Base-by-base conservation (phyloP, 163 green algal species). In the Chloromonas sp. region DNA sequence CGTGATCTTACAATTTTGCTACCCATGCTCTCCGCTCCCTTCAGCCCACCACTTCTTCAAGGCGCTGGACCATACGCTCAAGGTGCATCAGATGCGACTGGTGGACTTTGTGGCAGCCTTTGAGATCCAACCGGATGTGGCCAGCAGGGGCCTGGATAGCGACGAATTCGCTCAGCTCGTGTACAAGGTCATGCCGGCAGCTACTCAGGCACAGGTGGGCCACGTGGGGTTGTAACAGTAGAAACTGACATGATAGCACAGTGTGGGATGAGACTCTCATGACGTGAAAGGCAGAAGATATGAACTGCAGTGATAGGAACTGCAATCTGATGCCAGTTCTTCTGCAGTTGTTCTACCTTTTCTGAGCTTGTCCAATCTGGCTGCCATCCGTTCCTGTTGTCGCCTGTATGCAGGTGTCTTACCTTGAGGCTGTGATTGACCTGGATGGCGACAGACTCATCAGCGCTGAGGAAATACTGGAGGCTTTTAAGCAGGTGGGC, bases 401-500 rank as follows among this genome's bases (percentile, higher is more conserved):
- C 36, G 36, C 36, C 36, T 36, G 36, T 36, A 11, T 74, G 66
- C 79, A 83, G 79, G 58, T 83, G 11, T 59, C 79, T 2, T 71
- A 83, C 60, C 79, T 83, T 8, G 60, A 83, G 79, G 83, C 83
- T 58, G 58, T 81, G 8, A 66, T 86, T 71, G 86, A 89, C 83
- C 70, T 89, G 83, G 86, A 89, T 66, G 86, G 86, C 58, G 86
- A 89, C 86, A 70, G 79, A 3, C 71, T 81, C 36, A 78, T 89
- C 57, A 83, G 78, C 0, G 61, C 58, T 0, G 71, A 60, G 8
- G 86, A 89, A 80, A 78, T 89, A 60, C n/a, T 89, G 79, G 83
- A 60, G 15, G 86, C 83, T 15, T 87, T 89, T 71, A 71, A 81
- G 36, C 83, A 87, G 83, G 58, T 89, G 83, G 78, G 86, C 36